phyloP scores from a whole-genome alignment of 768 basidiomycete species.

The Termitomyces sp. region DNA sequence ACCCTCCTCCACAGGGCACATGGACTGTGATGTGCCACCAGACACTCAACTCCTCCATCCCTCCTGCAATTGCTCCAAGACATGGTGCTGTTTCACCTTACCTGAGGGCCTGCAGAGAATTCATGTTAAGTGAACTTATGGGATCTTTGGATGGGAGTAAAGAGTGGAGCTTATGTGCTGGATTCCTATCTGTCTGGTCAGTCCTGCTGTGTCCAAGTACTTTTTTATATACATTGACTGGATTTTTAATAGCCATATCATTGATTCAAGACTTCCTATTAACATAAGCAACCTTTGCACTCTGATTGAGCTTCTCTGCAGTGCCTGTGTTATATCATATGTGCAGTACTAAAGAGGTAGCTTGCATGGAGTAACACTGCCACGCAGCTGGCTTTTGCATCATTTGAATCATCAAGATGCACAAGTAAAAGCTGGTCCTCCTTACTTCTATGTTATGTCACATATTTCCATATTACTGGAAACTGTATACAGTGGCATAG shows the following conservation, averaged over 20 bases:
- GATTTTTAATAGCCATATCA: constrained; percentile 33
- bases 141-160: constrained; percentile 21
- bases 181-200: constrained; percentile 36
- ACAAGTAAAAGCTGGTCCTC: constrained; percentile 1
- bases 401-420: constrained; percentile 12
- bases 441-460: constrained; percentile 9
- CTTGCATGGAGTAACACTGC: constrained; percentile 46
- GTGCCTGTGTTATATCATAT: constrained; percentile 31
- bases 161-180: constrained; percentile 23
- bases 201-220: constrained; percentile 8
- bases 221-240: background rate
- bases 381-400: constrained; percentile 44
- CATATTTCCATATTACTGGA: constrained; percentile 21
- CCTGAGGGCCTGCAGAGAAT: constrained; percentile 9
- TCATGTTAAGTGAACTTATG: constrained; percentile 19
- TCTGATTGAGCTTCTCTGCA: constrained; percentile 43
- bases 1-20: no score
- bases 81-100: constrained; percentile 7
- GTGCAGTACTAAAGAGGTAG: constrained; percentile 11
- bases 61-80: no score
- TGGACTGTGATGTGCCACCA: no score
- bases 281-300: constrained; percentile 47
- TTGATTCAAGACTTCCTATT: constrained; percentile 30
- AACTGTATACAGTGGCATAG: constrained; percentile 22
- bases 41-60: no score